Evolutionary conservation across 768 basidiomycete species (phyloP), one percentile per base, ranked within the genome.

Genomic region (Paxillus ammoniavirescens): DNA sequence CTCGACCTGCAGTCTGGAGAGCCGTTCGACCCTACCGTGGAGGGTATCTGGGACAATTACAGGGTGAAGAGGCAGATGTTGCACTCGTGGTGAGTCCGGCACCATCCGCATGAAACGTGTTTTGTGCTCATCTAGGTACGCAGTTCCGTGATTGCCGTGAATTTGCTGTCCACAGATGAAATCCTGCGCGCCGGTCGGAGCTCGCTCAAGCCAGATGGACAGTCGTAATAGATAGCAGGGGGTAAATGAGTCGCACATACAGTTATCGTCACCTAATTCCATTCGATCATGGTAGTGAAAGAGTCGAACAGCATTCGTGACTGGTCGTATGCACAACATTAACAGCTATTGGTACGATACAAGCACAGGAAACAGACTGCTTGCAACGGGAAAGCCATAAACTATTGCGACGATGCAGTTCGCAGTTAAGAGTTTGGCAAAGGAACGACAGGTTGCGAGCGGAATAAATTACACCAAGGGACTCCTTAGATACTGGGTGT

Each of bases 1-100:
- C 70, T 99, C 57, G 92, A 98, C 73, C 76, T 99, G 36, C 77
- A 93, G 67, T 89, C 93, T 15, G 97, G 97, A 48, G 93, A 97
- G 71, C 94, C 96, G 1, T 90, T 96, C 66, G 96, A 99, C 66
- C 97, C 97, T 18, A 91, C 91, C 9, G 86, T 92, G 5, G 90
- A 94, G 66, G 97, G 97, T 36, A 86, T 99, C 26, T 99, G 95
- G 95, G 97, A 99, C 69, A 98, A 98, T 74, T 98, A 97, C 68
- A 80, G 97, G 60, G 97, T 99, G 56, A 99, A 99, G 78, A 80
- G 96, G 56, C 97, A 99, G 69, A 97, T 99, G 93, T 74, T 99
- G 43, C 95, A 98, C 67, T 96, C 93, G 65, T 92, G 91, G 93
- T 94, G 61, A 67, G 85, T 75, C 26, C 38, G 26, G 35, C 55